Conservation (phyloP, 306 rosid species). For the Trifolium pratense region DNA sequence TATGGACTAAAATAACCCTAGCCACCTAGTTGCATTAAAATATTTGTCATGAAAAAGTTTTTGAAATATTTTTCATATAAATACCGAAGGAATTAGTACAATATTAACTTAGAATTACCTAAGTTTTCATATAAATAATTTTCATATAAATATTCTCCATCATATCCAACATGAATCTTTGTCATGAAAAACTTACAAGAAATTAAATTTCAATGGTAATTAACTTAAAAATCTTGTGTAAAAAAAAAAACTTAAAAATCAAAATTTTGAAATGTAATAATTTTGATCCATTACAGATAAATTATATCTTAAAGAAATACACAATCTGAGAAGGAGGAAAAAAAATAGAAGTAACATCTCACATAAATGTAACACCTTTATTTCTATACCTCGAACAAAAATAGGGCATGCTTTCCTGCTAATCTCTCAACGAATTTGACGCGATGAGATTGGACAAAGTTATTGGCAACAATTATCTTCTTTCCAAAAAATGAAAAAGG, state of each 20-base stretch:
- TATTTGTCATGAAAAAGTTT: too few species aligned
- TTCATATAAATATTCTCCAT: too few species aligned
- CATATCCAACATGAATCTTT: background rate
- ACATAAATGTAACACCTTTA: slow-evolving; percentile 52
- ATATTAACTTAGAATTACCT: too few species aligned
- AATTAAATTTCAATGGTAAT: background rate
- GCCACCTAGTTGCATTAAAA: too few species aligned
- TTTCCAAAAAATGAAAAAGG: slow-evolving; percentile 47
- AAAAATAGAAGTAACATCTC: slow-evolving; percentile 18
- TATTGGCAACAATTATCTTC: slow-evolving; percentile 59
- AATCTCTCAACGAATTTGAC: slow-evolving; percentile 54
- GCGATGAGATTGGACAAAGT: slow-evolving; percentile 55
- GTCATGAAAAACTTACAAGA: background rate
- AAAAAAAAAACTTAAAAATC: too few species aligned
- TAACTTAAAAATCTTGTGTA: too few species aligned
- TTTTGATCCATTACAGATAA: background rate
- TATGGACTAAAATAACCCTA: too few species aligned
- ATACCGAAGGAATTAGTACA: too few species aligned
- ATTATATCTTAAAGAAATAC: background rate
- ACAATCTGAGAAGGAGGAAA: slow-evolving; percentile 5
- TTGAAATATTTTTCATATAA: too few species aligned
- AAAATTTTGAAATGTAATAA: background rate
- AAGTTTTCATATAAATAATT: too few species aligned
- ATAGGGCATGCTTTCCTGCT: slow-evolving; percentile 45
- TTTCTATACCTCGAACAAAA: slow-evolving; percentile 54